Base-by-base conservation (phyloP, 2,329 filamentous ascomycete species). In the Penicillium psychrosexuale region DNA sequence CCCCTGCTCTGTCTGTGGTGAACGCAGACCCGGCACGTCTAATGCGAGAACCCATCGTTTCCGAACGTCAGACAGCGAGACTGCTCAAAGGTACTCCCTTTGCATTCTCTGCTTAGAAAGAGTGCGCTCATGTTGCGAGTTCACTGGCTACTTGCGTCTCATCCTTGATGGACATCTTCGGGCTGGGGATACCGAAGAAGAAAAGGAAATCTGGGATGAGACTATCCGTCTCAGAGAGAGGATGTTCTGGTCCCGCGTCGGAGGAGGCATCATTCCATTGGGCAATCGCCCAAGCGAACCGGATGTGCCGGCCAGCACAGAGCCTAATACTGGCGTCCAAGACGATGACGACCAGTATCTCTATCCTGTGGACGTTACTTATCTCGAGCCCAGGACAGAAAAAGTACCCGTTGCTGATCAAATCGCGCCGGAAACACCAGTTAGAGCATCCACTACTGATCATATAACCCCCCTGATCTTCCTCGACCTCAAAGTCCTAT, bases 241-340 rank as follows among this genome's bases (percentile, higher is more conserved):
- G 64, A 96, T 99, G 89, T 99, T 99, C 71, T 99, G 94, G 94
- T 85, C 90, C 47, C 84, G 94, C 52, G 85, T 99, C 49, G 93
- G 93, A 27, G 94, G 92, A 28, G 94, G 94, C 13, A 91, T 99
- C 2, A 77, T 97, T 12, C 94, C 93, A 1, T 78, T 82, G 12
- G 77, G 78, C 47, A 61, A 77, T 27, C 63, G 60, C 12, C 43
- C 57, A 28, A 65, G 57, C n/a, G 56, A 59, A 28, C 24, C 53
- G 33, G 72, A 61, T 63, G 69, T 17, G 5, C 37, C 34, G 13
- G 42, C 55, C 34, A 15, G 13, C 17, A 17, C 42, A 11, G 40
- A 55, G 42, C 63, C 12, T n/a, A 45, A 46, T 28, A 34, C 28
- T n/a, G 33, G 43, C 22, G 12, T 43, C 7, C 39, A 38, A 8